Conservation (phyloP, 2,329 filamentous ascomycete species). For the Aspergillus aculeatinus region DNA sequence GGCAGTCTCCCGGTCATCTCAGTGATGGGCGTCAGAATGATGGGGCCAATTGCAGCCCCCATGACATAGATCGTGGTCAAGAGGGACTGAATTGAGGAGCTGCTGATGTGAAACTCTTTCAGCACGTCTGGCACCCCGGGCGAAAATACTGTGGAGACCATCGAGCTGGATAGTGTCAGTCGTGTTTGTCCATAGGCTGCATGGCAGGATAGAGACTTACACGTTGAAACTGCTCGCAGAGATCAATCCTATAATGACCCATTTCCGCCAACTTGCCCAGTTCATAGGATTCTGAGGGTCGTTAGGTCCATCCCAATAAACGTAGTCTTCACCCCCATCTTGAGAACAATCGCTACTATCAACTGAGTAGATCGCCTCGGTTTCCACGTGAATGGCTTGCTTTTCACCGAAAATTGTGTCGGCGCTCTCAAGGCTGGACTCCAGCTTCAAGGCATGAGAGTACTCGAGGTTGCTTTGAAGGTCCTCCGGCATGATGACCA, state of each 20-base stretch:
- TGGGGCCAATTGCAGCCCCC: constrained; percentile 57
- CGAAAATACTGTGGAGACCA: constrained; percentile 44
- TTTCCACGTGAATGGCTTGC: constrained; percentile 5
- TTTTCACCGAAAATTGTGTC: constrained; percentile 11
- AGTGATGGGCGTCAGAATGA: constrained; percentile 57
- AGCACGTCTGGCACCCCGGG: constrained; percentile 39
- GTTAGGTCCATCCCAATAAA: constrained; percentile 16
- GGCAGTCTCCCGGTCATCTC: constrained; percentile 63
- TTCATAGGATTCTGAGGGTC: constrained; percentile 22
- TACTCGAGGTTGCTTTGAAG: constrained; percentile 1
- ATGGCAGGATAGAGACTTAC: constrained; percentile 2
- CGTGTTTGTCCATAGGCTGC: background rate
- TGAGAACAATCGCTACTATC: constrained; percentile 6
- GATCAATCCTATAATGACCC: constrained; percentile 19
- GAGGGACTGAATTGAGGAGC: constrained; percentile 46
- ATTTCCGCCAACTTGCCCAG: constrained; percentile 17
- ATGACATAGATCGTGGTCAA: constrained; percentile 61
- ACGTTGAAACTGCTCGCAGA: constrained; percentile 22
- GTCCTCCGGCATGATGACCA: constrained; percentile 10
- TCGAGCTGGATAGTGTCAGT: constrained; percentile 13
- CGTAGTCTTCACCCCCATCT: constrained; percentile 10
- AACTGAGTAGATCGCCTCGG: background rate
- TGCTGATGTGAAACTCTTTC: constrained; percentile 44
- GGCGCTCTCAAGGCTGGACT: constrained; percentile 8
- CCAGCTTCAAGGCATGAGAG: constrained; percentile 6